Evolutionary conservation across 169 alveolate genomes (phyloP), one percentile per base, ranked within the genome.

Genomic region (Plasmodium ovale): DNA sequence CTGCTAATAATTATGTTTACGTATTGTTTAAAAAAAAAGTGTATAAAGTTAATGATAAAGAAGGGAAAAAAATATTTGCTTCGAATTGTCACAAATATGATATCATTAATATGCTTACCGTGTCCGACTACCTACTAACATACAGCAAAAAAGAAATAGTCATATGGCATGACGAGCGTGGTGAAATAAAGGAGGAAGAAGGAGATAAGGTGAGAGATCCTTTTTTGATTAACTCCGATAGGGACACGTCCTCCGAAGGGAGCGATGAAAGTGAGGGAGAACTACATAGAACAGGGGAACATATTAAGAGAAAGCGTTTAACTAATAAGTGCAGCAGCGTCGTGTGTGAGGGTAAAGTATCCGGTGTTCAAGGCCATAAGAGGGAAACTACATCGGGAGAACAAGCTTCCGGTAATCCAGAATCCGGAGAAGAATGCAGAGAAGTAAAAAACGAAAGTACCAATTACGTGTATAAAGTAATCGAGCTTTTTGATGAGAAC

Each of bases 61-160:
- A 42, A 14, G 82, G 69, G 14, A 79, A 65, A 44, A 79, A 79
- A 27, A 49, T 58, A 6, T 33, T 79, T 56, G 44, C 42, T 54
- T 31, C 42, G 42, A 35, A 58, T 39, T 33, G 58, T 27, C 59
- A 44, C 42, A 49, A 64, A 37, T 54, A 64, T 64, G 39, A 10
- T 47, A 79, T 79, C 33, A 37, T 79, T 42, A 51, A 79, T n/a
- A 64, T 79, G 6, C 65, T 79, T 25, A 65, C 27, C n/a, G 79
- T 67, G 2, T 64, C 54, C 3, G 82, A 79, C 33, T 79, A 79
- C 47, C 56, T 79, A 68, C 58, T 79, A 19, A 79, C 74, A 53
- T 79, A 79, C 37, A 79, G 89, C 62, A 37, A 64, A 51, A 79
- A 79, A 44, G 89, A 79, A 68, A 62, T 79, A 79, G 53, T 79